Evolutionary conservation across 371 early-diverging fungal species (phyloP).

Genomic region (Saksenaea oblongispora): DNA sequence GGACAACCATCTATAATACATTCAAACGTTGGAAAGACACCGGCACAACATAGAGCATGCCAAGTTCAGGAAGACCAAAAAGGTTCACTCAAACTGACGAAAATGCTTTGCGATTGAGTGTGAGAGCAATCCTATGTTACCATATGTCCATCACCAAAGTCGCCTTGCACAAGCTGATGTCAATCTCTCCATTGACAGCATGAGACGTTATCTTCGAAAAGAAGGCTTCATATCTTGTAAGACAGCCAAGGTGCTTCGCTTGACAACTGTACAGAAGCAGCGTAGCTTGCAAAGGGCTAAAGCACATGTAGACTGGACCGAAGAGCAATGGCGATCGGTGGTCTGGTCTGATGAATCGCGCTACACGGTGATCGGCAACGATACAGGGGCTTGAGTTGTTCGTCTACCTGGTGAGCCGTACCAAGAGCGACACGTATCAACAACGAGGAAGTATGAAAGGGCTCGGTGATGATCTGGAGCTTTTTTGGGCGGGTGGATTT

Average conservation of each 20-base stretch:
- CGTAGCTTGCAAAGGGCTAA: background rate
- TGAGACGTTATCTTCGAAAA: background rate
- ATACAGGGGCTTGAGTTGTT: background rate
- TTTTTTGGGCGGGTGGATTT: too few species aligned
- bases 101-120: background rate
- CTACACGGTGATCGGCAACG: background rate
- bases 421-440: too few species aligned
- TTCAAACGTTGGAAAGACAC: background rate
- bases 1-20: background rate
- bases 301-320: background rate
- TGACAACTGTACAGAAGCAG: background rate
- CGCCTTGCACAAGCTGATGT: background rate
- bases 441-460: too few species aligned
- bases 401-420: background rate
- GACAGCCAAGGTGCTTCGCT: background rate
- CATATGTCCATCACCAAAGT: background rate
- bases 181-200: background rate
- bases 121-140: background rate
- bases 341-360: too few species aligned
- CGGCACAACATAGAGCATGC: background rate
- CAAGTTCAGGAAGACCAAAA: background rate
- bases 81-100: background rate
- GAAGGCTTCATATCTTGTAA: background rate
- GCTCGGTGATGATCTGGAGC: too few species aligned
- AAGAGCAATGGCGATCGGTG: too few species aligned